phyloP scores from a whole-genome alignment of 2,329 filamentous ascomycete species.

The Pseudocercospora macadamiae region DNA sequence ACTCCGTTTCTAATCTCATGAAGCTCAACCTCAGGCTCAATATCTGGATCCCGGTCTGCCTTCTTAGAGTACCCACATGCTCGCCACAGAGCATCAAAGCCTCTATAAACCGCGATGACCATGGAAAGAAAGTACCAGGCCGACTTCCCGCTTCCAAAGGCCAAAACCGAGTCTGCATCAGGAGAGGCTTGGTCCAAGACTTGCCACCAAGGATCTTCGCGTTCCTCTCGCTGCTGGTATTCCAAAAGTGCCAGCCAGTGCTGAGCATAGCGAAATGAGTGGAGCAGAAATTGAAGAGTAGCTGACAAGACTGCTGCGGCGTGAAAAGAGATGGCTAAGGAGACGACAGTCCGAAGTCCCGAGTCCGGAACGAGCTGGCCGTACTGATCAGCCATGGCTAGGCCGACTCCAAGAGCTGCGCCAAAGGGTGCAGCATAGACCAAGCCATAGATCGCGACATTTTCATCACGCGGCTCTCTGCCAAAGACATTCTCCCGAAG shows the following conservation, averaged over 20 bases:
- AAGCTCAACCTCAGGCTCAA: neutral
- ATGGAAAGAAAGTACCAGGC: neutral
- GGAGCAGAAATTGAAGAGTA: neutral
- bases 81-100: neutral
- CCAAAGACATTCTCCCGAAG: neutral
- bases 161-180: neutral
- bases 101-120: neutral
- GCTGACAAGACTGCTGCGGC: neutral
- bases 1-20: neutral
- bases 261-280: neutral
- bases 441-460: neutral
- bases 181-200: neutral
- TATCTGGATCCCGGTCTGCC: neutral
- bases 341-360: neutral
- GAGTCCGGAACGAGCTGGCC: neutral
- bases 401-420: neutral
- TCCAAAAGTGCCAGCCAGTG: neutral
- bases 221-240: neutral
- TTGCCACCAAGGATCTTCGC: neutral
- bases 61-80: neutral
- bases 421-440: neutral
- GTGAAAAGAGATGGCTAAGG: neutral
- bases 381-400: constrained; percentile 1
- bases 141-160: neutral
- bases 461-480: constrained; percentile 1